These are phyloP conservation scores for Penicillium riverlandense DNA, from an alignment of 495 filamentous ascomycete genomes.

Conservation along the genomic window DNA sequence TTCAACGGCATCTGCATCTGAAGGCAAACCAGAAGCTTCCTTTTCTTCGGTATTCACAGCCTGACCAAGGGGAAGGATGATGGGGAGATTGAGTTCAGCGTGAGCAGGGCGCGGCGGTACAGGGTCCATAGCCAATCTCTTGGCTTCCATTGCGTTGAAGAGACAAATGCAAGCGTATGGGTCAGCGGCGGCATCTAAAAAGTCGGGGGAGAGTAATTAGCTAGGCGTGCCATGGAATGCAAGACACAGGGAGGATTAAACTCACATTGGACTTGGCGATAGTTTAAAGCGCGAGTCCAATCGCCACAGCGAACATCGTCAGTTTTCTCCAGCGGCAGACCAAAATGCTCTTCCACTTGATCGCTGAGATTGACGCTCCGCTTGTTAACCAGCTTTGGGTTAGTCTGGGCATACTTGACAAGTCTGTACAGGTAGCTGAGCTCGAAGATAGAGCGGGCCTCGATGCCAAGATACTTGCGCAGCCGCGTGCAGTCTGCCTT, in stretches of 20 bases:
- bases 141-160: constrained; percentile 60
- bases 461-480: constrained; percentile 54
- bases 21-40: neutral
- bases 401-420: constrained; percentile 51
- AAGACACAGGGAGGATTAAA: constrained; percentile 2
- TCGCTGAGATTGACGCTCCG: constrained; percentile 55
- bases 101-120: constrained; percentile 59
- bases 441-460: constrained; percentile 63
- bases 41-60: constrained; percentile 2
- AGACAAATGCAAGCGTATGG: constrained; percentile 74
- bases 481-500: constrained; percentile 68
- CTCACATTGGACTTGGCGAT: constrained; percentile 68
- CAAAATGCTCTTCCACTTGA: constrained; percentile 64
- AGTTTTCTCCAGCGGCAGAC: constrained; percentile 72
- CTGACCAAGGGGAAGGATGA: constrained; percentile 21
- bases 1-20: no score
- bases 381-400: constrained; percentile 54
- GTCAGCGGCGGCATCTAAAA: constrained; percentile 70
- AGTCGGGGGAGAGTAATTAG: neutral
- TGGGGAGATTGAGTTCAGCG: constrained; percentile 59
- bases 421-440: constrained; percentile 74
- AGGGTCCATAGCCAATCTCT: constrained; percentile 56
- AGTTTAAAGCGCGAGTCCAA: constrained; percentile 56
- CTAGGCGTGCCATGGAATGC: neutral
- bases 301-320: constrained; percentile 58